Evolutionary conservation across 2,329 filamentous ascomycete genomes (phyloP).

Genomic region (Fusarium compactum): DNA sequence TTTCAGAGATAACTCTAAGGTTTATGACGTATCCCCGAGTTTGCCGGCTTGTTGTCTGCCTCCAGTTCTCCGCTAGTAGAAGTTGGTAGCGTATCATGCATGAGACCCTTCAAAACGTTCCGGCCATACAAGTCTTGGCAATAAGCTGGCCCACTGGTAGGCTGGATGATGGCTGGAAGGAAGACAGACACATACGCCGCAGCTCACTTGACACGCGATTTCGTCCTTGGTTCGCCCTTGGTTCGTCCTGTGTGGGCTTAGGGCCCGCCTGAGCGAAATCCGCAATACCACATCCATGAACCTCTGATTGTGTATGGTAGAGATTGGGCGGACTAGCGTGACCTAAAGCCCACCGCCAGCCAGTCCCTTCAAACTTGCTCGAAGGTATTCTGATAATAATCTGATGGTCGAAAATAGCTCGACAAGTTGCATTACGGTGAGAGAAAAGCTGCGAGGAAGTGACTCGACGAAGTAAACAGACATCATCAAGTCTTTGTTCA

Average conservation of each 20-base stretch:
- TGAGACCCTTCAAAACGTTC: constrained; percentile 16
- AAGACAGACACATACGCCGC: constrained; percentile 49
- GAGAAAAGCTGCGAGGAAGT: constrained; percentile 8
- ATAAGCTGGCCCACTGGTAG: constrained; percentile 35
- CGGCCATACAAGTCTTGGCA: constrained; percentile 20
- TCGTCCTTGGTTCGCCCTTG: constrained; percentile 39
- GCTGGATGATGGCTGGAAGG: constrained; percentile 38
- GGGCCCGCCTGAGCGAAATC: constrained; percentile 40
- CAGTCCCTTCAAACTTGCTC: constrained; percentile 4
- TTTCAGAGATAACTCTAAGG: constrained; percentile 2
- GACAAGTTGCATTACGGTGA: neutral
- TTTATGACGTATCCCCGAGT: constrained; percentile 17
- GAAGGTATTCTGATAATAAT: neutral
- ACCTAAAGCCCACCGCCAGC: constrained; percentile 21
- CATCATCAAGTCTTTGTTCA: constrained; percentile 26
- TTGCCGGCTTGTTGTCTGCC: constrained; percentile 27
- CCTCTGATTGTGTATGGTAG: constrained; percentile 40
- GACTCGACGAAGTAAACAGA: constrained; percentile 3
- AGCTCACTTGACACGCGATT: constrained; percentile 50
- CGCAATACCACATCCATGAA: constrained; percentile 45
- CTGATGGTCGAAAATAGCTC: neutral
- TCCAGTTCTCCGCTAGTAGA: constrained; percentile 18
- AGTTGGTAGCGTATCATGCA: constrained; percentile 21
- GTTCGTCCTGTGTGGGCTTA: constrained; percentile 34
- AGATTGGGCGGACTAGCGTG: constrained; percentile 26